Percentiles rank a stretch among this genome's conserved stretches.
Evolutionary conservation across 2,329 filamentous ascomycete genomes (phyloP).

Genomic region (Juglanconis sp.): DNA sequence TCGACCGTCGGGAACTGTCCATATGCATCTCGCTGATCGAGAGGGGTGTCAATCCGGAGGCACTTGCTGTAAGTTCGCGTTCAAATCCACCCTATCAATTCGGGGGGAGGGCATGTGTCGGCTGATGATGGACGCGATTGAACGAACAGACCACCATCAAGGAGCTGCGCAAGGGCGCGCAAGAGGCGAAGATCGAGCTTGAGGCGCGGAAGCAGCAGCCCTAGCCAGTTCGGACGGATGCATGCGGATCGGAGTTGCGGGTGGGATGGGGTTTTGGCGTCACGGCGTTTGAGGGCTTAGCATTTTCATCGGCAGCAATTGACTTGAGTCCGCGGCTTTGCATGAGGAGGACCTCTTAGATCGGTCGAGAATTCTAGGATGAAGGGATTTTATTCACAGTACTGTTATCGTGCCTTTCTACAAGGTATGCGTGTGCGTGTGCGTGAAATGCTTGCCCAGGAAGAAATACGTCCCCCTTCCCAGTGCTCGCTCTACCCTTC

Average conservation of each 20-base stretch:
- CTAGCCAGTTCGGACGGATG: conserved; percentile 1
- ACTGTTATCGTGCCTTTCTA: background rate
- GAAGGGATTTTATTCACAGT: background rate
- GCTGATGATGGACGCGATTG: background rate
- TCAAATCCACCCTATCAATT: background rate
- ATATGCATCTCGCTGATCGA: conserved; percentile 97
- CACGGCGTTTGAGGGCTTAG: background rate
- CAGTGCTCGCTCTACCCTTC: background rate
- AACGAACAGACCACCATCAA: conserved; percentile 53
- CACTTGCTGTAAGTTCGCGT: conserved; percentile 71
- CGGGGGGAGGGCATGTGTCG: background rate
- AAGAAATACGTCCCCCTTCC: background rate
- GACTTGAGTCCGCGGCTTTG: too few species aligned
- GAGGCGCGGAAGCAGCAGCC: conserved; percentile 27
- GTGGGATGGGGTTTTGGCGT: background rate
- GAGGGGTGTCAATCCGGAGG: conserved; percentile 94
- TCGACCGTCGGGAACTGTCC: conserved; percentile 85
- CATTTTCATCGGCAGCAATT: too few species aligned
- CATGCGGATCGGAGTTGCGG: background rate
- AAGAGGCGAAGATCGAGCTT: conserved; percentile 43
- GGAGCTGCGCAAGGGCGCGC: conserved; percentile 55
- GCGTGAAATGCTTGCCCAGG: background rate
- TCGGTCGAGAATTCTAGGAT: background rate
- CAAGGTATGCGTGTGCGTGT: background rate
- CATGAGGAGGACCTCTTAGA: background rate